Percentiles rank a stretch among this genome's conserved stretches.
These are phyloP conservation scores for Magnolia changhungtana DNA, from an alignment of 164 flowering plant species.

Conservation along the genomic window DNA sequence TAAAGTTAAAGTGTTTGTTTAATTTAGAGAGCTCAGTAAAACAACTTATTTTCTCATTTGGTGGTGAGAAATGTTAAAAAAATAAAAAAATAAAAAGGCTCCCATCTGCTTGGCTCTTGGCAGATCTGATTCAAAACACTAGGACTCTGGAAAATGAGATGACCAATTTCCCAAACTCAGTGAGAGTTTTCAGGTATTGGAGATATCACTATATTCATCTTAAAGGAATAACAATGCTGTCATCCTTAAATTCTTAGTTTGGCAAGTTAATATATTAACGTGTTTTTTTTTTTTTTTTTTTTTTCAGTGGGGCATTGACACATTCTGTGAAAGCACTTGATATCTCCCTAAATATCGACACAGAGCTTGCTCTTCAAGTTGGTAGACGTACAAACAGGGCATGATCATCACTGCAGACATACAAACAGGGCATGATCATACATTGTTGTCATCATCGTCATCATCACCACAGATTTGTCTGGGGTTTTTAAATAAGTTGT, in stretches of 20 bases:
- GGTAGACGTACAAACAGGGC: constrained; percentile 90
- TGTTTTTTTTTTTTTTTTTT: neutral
- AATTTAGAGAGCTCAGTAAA: neutral
- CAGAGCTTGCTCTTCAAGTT: constrained; percentile 84
- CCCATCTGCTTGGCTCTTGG: too few species aligned
- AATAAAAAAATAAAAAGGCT: too few species aligned
- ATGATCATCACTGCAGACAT: constrained; percentile 40
- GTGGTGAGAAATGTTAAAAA: neutral
- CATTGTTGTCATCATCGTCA: neutral
- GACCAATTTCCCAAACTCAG: too few species aligned
- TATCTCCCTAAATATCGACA: constrained; percentile 87
- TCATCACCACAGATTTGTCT: neutral
- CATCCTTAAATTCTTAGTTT: too few species aligned
- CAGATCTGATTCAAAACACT: too few species aligned
- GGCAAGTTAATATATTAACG: too few species aligned
- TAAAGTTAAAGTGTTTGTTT: too few species aligned
- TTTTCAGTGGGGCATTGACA: constrained; percentile 83
- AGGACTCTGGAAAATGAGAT: too few species aligned
- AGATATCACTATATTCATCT: too few species aligned
- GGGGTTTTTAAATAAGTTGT: too few species aligned
- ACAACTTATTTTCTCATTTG: neutral
- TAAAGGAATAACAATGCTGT: too few species aligned
- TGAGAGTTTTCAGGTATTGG: too few species aligned
- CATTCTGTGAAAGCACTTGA: constrained; percentile 96
- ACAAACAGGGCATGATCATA: constrained; percentile 67